Conservation (phyloP, 2,329 filamentous ascomycete genomes). For the Botrytis medusae region DNA sequence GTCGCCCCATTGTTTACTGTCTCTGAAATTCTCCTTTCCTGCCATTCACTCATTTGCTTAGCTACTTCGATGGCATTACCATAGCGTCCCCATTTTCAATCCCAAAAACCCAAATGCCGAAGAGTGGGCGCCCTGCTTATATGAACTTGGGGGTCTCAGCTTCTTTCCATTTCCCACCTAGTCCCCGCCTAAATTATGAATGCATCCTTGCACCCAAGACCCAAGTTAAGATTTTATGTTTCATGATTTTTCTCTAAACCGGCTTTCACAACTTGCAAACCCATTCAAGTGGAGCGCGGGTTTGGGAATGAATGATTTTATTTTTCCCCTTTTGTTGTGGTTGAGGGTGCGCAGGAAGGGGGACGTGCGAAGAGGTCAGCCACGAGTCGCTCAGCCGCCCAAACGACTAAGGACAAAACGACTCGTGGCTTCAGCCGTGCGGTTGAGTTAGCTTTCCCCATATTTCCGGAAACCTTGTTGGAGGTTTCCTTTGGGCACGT, state of each 20-base stretch:
- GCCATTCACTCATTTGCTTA: not conserved
- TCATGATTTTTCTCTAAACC: not conserved
- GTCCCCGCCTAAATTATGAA: not conserved
- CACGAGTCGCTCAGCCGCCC: not conserved
- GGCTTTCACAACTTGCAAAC: not conserved
- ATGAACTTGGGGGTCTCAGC: slow-evolving; percentile 10
- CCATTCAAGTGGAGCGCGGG: not conserved
- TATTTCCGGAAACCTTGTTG: slow-evolving; percentile 5
- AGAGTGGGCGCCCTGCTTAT: slow-evolving; percentile 11
- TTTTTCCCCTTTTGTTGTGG: not conserved
- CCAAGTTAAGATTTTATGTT: slow-evolving; percentile 6
- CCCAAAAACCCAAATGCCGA: slow-evolving; percentile 2
- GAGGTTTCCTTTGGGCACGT: not conserved
- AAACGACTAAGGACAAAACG: slow-evolving; percentile 10
- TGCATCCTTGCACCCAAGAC: slow-evolving; percentile 1
- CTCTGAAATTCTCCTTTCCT: slow-evolving; percentile 7
- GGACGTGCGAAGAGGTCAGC: slow-evolving; percentile 13
- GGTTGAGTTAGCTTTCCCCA: slow-evolving; percentile 5
- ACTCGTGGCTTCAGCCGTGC: slow-evolving; percentile 11
- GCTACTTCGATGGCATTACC: not conserved
- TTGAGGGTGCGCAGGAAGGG: slow-evolving; percentile 4
- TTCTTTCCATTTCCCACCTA: not conserved
- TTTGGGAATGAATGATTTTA: not conserved
- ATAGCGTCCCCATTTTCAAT: not conserved
- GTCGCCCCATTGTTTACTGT: slow-evolving; percentile 1